Evolutionary conservation across 2,329 filamentous ascomycete species (phyloP), one percentile per base, ranked within the genome.

Genomic region (Colletotrichum liriopes): DNA sequence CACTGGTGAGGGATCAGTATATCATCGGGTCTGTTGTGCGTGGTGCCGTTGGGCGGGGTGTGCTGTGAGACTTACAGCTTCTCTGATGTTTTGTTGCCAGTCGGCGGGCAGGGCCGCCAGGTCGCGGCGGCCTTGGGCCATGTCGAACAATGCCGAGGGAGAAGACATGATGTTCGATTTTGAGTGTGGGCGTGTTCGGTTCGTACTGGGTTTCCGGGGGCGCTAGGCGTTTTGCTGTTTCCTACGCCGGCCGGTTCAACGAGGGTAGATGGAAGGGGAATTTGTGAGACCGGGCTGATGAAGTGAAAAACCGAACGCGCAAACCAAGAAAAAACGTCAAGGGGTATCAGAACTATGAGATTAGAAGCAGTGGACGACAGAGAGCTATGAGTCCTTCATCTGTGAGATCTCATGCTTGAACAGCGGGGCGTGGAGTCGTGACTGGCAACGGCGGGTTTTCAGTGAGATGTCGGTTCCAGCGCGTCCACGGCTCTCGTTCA

Each of bases 1-100:
- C 98, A 98, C 93, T 97, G 75, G 52, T 63, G 43, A 58, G 18
- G 9, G 2, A 26, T 59, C 12, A 54, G 35, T 65, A 26, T 64
- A 55, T 23, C 11, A 29, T 32, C 12, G 18, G 18, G 11, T 7
- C 52, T 14, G 2, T 32, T 41, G 8, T 12, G 35, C 14, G 47
- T 20, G 9, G 37, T 37, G 47, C 23, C 16, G 23, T 20, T 11
- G 7, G n/a, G 29, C 7, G 18, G 9, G 23, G 23, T 18, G 23
- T n/a, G 51, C 16, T 39, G 16, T 23, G 2, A 35, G 41, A 43
- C 71, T 62, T 62, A 73, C 71, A 54, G 73, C 72, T 52, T 74
- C 73, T 65, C 72, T 72, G 41, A 74, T 74, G 54, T 74, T 74
- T 58, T 73, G 70, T 63, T 73, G 72, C 73, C 73, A 74, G 55